Evolutionary conservation across 306 rosid genomes (phyloP).

Genomic region (Trichosanthes cucumerina): DNA sequence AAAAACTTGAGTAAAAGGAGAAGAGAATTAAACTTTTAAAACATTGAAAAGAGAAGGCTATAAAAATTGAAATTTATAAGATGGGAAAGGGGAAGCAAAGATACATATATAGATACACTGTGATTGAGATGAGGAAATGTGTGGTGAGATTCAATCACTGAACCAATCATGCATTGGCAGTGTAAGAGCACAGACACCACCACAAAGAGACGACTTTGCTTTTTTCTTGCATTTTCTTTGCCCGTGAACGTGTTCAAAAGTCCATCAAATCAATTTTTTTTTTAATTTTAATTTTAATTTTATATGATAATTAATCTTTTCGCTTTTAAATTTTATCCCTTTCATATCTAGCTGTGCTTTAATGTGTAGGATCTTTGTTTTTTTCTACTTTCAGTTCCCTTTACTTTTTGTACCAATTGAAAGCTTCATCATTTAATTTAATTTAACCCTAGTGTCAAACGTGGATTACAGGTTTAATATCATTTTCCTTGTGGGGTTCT

Average conservation of each 20-base stretch:
- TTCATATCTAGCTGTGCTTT: not conserved
- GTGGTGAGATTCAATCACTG: not conserved
- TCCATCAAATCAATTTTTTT: not conserved
- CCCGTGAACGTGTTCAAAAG: constrained; percentile 3
- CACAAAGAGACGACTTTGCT: not conserved
- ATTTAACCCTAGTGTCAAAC: not conserved
- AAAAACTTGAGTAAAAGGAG: no score
- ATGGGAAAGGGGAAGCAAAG: not conserved
- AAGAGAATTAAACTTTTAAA: no score
- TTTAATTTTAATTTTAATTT: not conserved
- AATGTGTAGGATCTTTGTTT: not conserved
- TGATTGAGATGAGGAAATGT: not conserved
- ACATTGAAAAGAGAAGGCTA: no score
- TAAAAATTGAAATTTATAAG: not conserved
- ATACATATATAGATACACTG: no score
- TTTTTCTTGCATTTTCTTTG: not conserved
- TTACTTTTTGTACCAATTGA: not conserved
- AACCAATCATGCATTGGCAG: constrained; percentile 9
- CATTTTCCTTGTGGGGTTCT: not conserved
- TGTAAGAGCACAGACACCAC: not conserved
- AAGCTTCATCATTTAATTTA: not conserved
- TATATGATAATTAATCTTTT: not conserved
- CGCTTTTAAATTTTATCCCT: not conserved
- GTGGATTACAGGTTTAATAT: not conserved
- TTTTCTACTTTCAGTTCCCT: not conserved